phyloP scores from a whole-genome alignment of 768 basidiomycete species.

The Tricholoma flavovirens region DNA sequence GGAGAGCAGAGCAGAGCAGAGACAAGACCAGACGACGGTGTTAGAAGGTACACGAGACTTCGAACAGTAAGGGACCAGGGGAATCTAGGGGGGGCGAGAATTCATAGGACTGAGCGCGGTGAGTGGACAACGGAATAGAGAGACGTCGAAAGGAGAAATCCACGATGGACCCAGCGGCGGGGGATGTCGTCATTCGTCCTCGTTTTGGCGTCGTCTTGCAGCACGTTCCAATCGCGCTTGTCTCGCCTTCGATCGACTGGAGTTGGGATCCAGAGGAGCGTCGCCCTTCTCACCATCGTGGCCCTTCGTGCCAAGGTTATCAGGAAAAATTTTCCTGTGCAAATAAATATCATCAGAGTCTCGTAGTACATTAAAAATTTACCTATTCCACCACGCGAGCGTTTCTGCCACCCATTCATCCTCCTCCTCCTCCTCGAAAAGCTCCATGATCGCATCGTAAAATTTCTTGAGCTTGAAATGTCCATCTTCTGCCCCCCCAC shows the following conservation, averaged over 20 bases:
- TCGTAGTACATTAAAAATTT: not conserved
- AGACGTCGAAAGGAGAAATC: no score
- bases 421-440: not conserved
- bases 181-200: not conserved
- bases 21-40: not conserved
- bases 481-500: not conserved
- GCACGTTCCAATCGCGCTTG: not conserved
- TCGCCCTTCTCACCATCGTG: not conserved
- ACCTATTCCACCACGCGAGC: not conserved
- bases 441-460: not conserved
- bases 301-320: no score
- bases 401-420: no score
- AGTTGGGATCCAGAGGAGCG: not conserved
- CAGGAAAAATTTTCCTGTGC: no score
- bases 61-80: not conserved
- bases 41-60: not conserved
- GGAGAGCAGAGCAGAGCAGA: not conserved
- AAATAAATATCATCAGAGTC: not conserved
- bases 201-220: not conserved
- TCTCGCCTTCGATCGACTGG: not conserved
- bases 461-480: not conserved
- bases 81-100: not conserved
- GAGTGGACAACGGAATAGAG: not conserved
- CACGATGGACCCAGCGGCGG: no score
- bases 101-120: not conserved